A percentile compares a stretch with the other conserved stretches of the same genome.
phyloP scores from a whole-genome alignment of 148 eudicot species.

The Chenopodium berlandieri region DNA sequence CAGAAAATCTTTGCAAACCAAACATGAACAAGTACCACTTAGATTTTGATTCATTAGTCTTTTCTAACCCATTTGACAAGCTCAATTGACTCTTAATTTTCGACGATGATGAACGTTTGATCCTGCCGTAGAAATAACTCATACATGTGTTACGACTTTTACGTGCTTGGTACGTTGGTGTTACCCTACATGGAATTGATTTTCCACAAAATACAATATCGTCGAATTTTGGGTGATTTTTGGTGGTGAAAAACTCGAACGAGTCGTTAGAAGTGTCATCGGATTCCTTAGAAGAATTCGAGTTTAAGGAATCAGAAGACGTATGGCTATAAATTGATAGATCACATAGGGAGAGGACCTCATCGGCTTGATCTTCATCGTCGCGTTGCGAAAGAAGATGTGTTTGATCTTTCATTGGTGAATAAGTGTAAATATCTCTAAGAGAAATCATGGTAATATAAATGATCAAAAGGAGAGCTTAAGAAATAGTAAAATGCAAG shows the following conservation, averaged over 20 bases:
- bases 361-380: background rate
- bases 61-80: background rate
- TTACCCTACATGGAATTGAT: conserved; percentile 11
- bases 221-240: background rate
- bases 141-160: background rate
- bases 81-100: background rate
- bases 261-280: background rate
- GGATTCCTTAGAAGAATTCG: conserved; percentile 2
- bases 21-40: conserved; percentile 25
- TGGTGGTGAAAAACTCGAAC: conserved; percentile 23
- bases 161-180: background rate
- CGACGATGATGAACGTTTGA: background rate
- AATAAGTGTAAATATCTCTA: background rate
- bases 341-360: conserved; percentile 21
- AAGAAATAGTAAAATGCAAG: background rate
- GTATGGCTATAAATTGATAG: conserved; percentile 20
- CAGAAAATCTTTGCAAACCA: conserved; percentile 22
- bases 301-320: conserved; percentile 16
- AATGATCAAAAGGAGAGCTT: background rate
- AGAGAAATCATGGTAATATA: conserved; percentile 10
- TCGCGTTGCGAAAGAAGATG: background rate
- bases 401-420: conserved; percentile 8
- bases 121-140: background rate
- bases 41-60: conserved; percentile 2
- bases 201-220: conserved; percentile 28